Evolutionary conservation across 345 rosid genomes (phyloP).

Genomic region (Citrus sp.): DNA sequence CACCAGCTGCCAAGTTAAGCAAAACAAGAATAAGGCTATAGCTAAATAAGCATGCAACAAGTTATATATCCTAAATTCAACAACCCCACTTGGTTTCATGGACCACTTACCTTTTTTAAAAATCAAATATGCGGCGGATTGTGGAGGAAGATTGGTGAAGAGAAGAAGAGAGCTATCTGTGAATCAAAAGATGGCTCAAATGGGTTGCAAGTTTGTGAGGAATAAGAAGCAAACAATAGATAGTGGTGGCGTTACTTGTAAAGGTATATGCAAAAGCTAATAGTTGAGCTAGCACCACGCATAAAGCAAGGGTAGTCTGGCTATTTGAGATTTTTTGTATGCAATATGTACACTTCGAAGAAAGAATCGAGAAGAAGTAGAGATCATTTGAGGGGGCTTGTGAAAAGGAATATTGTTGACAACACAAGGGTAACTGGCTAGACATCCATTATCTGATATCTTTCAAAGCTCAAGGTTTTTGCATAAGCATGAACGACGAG

Average conservation of each 20-base stretch:
- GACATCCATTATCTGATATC: background rate
- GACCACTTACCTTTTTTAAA: slow-evolving; percentile 1
- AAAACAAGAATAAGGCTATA: background rate
- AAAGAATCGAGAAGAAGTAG: background rate
- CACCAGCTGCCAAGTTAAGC: slow-evolving; percentile 1
- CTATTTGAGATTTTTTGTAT: background rate
- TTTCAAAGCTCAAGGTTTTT: background rate
- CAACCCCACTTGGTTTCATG: slow-evolving; percentile 7
- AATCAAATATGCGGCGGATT: slow-evolving; percentile 16
- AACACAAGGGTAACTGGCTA: background rate
- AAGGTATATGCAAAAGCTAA: background rate
- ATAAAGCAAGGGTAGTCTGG: background rate
- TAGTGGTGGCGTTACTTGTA: background rate
- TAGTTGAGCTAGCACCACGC: background rate
- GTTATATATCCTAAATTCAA: background rate
- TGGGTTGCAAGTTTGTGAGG: background rate
- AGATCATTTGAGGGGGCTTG: background rate
- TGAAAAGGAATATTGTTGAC: background rate
- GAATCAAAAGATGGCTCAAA: background rate
- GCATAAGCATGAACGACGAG: background rate
- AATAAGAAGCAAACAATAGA: background rate
- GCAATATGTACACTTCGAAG: background rate
- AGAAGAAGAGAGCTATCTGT: background rate
- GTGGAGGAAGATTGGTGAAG: background rate
- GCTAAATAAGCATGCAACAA: background rate